These are phyloP conservation scores for Lentinula guzmanii DNA, from an alignment of 768 basidiomycete genomes.

Conservation along the genomic window DNA sequence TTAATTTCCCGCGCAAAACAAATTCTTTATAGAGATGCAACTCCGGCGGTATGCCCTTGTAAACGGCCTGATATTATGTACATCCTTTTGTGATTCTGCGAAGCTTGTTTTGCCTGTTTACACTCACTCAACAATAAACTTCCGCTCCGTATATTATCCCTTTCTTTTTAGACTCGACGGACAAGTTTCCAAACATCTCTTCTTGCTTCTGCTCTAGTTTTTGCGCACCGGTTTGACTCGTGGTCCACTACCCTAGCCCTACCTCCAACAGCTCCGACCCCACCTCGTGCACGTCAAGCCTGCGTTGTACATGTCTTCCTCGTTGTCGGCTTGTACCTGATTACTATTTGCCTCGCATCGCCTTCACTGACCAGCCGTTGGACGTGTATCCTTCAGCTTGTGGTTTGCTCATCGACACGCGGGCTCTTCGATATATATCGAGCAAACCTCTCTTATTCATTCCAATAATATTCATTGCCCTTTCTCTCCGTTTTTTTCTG, in stretches of 20 bases:
- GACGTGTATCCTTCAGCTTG: conserved; percentile 4
- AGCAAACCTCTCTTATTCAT: conserved; percentile 37
- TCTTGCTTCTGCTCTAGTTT: conserved; percentile 2
- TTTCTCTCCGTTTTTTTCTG: conserved; percentile 34
- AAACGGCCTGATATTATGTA: not conserved
- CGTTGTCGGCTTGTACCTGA: conserved; percentile 20
- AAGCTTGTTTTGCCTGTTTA: not conserved
- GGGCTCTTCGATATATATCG: conserved; percentile 33
- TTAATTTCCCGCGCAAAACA: conserved; percentile 1
- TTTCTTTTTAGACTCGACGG: conserved; percentile 4
- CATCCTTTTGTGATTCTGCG: not conserved
- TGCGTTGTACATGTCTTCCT: conserved; percentile 34
- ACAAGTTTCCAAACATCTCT: conserved; percentile 1
- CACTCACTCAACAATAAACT: conserved; percentile 2
- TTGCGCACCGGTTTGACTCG: conserved; percentile 4
- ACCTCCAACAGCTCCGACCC: conserved; percentile 11
- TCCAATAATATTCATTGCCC: conserved; percentile 37
- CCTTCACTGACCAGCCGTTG: conserved; percentile 2
- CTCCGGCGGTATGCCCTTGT: not conserved
- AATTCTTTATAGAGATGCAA: not conserved
- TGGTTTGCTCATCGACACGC: conserved; percentile 3
- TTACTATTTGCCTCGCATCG: conserved; percentile 9
- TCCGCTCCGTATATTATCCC: not conserved
- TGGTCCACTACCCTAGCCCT: conserved; percentile 3
- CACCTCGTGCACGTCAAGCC: conserved; percentile 30